phyloP scores from a whole-genome alignment of 495 filamentous ascomycete genomes.

The Aspergillus hancockii region DNA sequence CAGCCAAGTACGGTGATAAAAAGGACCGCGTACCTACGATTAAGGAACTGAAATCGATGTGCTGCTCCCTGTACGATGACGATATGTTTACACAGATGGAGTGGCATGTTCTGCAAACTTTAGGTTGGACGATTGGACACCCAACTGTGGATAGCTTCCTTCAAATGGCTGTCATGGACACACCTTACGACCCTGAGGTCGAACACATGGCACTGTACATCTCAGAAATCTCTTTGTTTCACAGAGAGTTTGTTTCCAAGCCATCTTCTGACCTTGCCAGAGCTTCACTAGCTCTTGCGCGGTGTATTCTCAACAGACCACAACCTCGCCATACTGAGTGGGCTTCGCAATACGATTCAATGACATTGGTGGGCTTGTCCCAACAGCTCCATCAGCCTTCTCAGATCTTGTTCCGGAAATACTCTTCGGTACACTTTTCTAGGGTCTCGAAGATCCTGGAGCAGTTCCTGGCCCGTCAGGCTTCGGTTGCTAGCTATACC shows the following conservation, averaged over 20 bases:
- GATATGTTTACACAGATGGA: conserved; percentile 99
- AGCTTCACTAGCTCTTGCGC: conserved; percentile 79
- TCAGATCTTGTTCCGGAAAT: conserved; percentile 82
- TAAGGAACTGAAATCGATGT: conserved; percentile 96
- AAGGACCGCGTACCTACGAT: conserved; percentile 97
- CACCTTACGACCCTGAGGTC: conserved; percentile 72
- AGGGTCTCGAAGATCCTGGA: conserved; percentile 79
- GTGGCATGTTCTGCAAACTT: conserved; percentile 98
- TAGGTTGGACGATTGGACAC: conserved; percentile 94
- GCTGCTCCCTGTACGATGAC: conserved; percentile 95
- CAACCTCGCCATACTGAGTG: conserved; percentile 75
- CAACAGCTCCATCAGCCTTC: conserved; percentile 88
- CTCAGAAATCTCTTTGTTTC: conserved; percentile 90
- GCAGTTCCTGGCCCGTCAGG: conserved; percentile 82
- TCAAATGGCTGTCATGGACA: conserved; percentile 69
- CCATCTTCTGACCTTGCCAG: conserved; percentile 88
- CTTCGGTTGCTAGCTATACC: conserved; percentile 68
- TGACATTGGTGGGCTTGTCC: conserved; percentile 76
- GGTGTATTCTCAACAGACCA: conserved; percentile 79
- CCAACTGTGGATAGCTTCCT: conserved; percentile 93
- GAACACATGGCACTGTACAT: conserved; percentile 95
- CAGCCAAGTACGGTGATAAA: conserved; percentile 97
- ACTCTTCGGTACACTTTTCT: conserved; percentile 77
- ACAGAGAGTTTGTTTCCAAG: conserved; percentile 91
- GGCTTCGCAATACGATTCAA: conserved; percentile 78